A percentile compares a stretch with the other conserved stretches of the same genome.
phyloP scores from a whole-genome alignment of 345 rosid species.

The Salix purpurea region DNA sequence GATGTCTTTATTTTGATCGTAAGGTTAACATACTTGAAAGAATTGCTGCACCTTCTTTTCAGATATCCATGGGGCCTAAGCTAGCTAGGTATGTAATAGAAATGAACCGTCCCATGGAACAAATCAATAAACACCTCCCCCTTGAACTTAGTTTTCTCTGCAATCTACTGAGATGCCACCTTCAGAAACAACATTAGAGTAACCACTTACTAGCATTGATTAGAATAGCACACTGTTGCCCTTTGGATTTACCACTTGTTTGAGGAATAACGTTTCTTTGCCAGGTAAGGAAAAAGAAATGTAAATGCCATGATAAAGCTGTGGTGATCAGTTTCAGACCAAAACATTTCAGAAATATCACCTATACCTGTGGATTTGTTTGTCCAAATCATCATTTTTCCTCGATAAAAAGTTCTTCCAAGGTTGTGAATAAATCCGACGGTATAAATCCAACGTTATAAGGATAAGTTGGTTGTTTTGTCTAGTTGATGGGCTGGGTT shows the following conservation, averaged over 20 bases:
- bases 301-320: not conserved
- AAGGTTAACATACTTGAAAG: not conserved
- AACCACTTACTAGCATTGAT: not conserved
- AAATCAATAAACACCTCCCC: not conserved
- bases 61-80: not conserved
- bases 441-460: not conserved
- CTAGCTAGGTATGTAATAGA: not conserved
- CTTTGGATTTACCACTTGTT: not conserved
- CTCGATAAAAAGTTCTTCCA: not conserved
- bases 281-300: not conserved
- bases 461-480: conserved; percentile 12
- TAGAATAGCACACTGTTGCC: not conserved
- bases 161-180: not conserved
- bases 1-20: not conserved
- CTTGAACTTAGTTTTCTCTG: not conserved
- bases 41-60: not conserved
- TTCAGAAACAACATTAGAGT: not conserved
- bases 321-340: not conserved
- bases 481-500: not conserved
- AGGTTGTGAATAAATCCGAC: not conserved
- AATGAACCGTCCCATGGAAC: not conserved
- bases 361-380: no score
- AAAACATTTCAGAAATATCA: not conserved
- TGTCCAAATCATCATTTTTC: not conserved
- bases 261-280: no score